A percentile compares a stretch with the other conserved stretches of the same genome.
Conservation (phyloP, 768 basidiomycete genomes). For the Hygrophoropsis aurantiaca region DNA sequence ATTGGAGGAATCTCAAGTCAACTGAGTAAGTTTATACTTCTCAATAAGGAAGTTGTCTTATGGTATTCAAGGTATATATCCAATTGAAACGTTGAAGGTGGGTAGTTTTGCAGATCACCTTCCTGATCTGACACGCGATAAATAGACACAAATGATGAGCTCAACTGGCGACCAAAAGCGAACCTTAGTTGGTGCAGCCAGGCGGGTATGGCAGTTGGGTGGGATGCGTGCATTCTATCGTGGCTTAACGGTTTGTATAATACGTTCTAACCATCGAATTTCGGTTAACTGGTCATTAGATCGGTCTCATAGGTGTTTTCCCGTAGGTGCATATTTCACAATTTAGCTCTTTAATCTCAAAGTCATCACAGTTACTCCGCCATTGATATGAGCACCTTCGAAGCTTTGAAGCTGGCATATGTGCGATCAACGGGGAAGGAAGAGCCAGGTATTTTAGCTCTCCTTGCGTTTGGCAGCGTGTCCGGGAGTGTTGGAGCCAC, state of each 20-base stretch:
- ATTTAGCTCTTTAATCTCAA: conserved; percentile 5
- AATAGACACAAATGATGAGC: conserved; percentile 95
- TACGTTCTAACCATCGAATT: conserved; percentile 6
- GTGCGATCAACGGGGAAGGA: conserved; percentile 81
- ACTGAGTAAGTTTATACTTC: conserved; percentile 57
- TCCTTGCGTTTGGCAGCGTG: conserved; percentile 88
- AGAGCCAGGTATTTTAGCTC: conserved; percentile 85
- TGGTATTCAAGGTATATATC: conserved; percentile 76
- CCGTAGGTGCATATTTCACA: conserved; percentile 55
- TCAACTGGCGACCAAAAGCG: conserved; percentile 61
- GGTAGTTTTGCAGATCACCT: background rate
- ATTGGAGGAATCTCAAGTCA: conserved; percentile 94
- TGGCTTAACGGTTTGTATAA: conserved; percentile 75
- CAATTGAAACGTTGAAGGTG: conserved; percentile 94
- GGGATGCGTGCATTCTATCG: conserved; percentile 86
- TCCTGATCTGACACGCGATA: conserved; percentile 3
- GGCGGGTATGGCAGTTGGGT: conserved; percentile 76
- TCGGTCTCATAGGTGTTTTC: conserved; percentile 94
- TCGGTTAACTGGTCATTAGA: conserved; percentile 45
- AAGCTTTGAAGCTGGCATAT: conserved; percentile 92
- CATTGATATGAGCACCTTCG: conserved; percentile 97
- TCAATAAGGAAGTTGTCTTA: conserved; percentile 12
- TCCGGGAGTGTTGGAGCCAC: conserved; percentile 94
- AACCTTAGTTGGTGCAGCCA: conserved; percentile 60
- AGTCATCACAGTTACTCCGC: conserved; percentile 67